Evolutionary conservation across 495 filamentous ascomycete species (phyloP).

Genomic region (Tetracladium marchalianum): DNA sequence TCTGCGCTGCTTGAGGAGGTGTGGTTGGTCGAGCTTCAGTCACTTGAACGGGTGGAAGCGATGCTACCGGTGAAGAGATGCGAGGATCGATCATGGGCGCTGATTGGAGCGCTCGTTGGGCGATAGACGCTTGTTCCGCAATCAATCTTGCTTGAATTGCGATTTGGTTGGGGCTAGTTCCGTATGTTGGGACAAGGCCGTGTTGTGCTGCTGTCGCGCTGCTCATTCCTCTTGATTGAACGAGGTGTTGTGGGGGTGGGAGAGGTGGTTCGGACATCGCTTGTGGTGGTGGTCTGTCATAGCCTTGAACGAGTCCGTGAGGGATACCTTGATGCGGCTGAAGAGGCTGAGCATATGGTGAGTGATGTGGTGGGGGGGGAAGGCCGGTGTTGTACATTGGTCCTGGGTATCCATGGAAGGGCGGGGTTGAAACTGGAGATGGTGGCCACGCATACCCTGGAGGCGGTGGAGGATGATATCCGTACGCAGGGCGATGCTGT

Average conservation of each 20-base stretch:
- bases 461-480: slow-evolving; percentile 16
- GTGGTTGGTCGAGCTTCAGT: slow-evolving; percentile 3
- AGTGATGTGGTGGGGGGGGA: slow-evolving; percentile 11
- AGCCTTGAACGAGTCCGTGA: slow-evolving; percentile 11
- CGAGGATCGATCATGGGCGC: slow-evolving; percentile 13
- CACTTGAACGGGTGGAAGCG: slow-evolving; percentile 10
- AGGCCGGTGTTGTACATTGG: slow-evolving; percentile 12
- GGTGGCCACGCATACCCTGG: slow-evolving; percentile 54
- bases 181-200: slow-evolving; percentile 16
- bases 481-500: slow-evolving; percentile 15
- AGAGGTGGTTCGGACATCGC: slow-evolving; percentile 17
- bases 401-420: slow-evolving; percentile 20
- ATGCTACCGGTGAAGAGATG: slow-evolving; percentile 9
- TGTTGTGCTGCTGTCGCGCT: slow-evolving; percentile 10
- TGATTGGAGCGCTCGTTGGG: slow-evolving; percentile 10
- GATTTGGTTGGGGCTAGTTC: slow-evolving; percentile 19
- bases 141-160: slow-evolving; percentile 21
- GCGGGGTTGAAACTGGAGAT: slow-evolving; percentile 41
- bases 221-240: slow-evolving; percentile 13
- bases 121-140: slow-evolving; percentile 17
- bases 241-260: slow-evolving; percentile 17
- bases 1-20: slow-evolving; percentile 4
- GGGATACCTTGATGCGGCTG: slow-evolving; percentile 1
- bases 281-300: slow-evolving; percentile 16
- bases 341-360: slow-evolving; percentile 11